These are phyloP conservation scores for Pugionium dolabratum DNA, from an alignment of 345 rosid genomes.

Conservation along the genomic window DNA sequence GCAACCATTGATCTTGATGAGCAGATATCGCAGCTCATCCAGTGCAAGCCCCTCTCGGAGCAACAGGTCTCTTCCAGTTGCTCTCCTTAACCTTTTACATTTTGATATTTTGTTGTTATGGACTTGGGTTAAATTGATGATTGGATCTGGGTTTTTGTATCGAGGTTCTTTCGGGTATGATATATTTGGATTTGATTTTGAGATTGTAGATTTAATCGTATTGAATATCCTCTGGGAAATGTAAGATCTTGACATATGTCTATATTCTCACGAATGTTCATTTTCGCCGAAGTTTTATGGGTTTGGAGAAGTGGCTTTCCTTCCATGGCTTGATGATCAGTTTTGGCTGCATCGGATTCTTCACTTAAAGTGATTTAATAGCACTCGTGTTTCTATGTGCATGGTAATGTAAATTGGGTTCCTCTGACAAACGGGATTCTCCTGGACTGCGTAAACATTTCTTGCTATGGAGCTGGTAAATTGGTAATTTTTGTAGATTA, in stretches of 20 bases:
- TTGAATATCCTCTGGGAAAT: constrained; percentile 20
- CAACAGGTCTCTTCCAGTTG: constrained; percentile 54
- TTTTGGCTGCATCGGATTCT: constrained; percentile 26
- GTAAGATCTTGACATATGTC: constrained; percentile 29
- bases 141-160: constrained; percentile 33
- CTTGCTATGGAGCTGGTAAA: constrained; percentile 1
- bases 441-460: not conserved
- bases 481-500: constrained; percentile 11
- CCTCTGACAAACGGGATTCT: constrained; percentile 14
- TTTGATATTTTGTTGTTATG: constrained; percentile 9
- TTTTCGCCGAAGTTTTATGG: constrained; percentile 26
- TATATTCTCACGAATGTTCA: constrained; percentile 9
- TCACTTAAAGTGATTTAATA: constrained; percentile 12
- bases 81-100: constrained; percentile 4
- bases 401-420: constrained; percentile 29
- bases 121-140: constrained; percentile 29
- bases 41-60: constrained; percentile 88
- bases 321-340: constrained; percentile 28
- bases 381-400: constrained; percentile 24
- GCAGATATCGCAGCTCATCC: constrained; percentile 57
- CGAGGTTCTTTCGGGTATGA: not conserved
- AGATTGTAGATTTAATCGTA: not conserved
- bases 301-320: constrained; percentile 30
- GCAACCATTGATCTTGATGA: constrained; percentile 69
- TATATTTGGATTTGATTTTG: constrained; percentile 23